These are phyloP conservation scores for Podaxis carcinomalis DNA, from an alignment of 768 basidiomycete species.

Conservation along the genomic window DNA sequence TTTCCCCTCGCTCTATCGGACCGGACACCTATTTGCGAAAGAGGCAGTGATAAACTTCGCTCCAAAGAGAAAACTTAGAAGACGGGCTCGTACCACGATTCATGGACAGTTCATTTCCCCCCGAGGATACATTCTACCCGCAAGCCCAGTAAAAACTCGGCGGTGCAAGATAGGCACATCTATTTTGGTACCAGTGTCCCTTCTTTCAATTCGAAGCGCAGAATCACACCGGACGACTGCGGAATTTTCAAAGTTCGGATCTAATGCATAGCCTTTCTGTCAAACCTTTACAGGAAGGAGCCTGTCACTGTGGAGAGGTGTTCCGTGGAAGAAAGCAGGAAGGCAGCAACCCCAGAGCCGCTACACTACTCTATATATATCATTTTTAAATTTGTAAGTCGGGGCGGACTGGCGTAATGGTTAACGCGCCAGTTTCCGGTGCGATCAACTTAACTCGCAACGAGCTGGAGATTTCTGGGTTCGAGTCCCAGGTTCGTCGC, in stretches of 20 bases:
- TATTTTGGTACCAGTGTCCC: too few relatives aligned
- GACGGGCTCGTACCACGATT: too few relatives aligned
- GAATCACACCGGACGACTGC: not conserved
- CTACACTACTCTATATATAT: not conserved
- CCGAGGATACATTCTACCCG: too few relatives aligned
- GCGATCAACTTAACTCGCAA: not conserved
- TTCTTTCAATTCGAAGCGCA: not conserved
- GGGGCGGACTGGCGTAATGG: conserved; percentile 20
- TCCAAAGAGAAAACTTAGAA: too few relatives aligned
- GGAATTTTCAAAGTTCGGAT: not conserved
- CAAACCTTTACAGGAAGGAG: not conserved
- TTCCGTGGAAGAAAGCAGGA: not conserved
- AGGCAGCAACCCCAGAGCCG: not conserved
- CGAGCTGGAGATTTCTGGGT: conserved; percentile 19
- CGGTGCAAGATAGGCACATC: too few relatives aligned
- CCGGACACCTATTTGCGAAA: too few relatives aligned
- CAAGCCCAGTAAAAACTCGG: too few relatives aligned
- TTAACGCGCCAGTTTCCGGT: conserved; percentile 21
- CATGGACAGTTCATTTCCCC: too few relatives aligned
- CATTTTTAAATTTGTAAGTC: not conserved
- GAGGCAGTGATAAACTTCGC: too few relatives aligned
- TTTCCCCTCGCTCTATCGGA: too few relatives aligned
- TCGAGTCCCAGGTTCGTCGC: conserved; percentile 20
- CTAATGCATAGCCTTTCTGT: not conserved
- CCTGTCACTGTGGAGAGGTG: not conserved